Percentiles rank a stretch among this genome's conserved stretches.
Evolutionary conservation across 2,329 filamentous ascomycete species (phyloP).

Genomic region (Mycosphaerella sp.): DNA sequence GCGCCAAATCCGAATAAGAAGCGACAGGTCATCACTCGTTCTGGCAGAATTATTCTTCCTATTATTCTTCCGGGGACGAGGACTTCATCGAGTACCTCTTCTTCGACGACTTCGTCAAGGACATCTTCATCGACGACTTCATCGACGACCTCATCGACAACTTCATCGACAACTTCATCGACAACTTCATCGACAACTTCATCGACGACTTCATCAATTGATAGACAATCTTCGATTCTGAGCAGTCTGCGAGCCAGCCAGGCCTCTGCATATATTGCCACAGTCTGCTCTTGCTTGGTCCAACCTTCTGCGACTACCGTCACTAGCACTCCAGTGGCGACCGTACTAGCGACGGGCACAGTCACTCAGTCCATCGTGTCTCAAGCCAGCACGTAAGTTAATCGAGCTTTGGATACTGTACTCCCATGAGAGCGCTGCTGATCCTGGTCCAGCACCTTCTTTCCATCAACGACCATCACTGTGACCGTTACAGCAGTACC

Average conservation of each 20-base stretch:
- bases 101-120: too few species aligned
- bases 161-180: too few species aligned
- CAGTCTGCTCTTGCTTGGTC: background rate
- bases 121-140: too few species aligned
- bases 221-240: background rate
- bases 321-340: background rate
- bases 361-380: background rate
- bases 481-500: background rate
- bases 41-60: background rate
- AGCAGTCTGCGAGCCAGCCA: background rate
- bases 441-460: background rate
- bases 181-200: too few species aligned
- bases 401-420: background rate
- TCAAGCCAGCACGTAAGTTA: background rate
- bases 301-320: background rate
- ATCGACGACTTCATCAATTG: background rate
- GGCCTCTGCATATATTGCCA: background rate
- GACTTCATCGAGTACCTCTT: too few species aligned
- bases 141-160: too few species aligned
- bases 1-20: background rate
- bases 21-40: background rate
- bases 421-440: background rate
- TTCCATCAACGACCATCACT: background rate
- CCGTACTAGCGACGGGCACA: background rate
- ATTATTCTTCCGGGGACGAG: background rate